phyloP scores from a whole-genome alignment of 2,329 filamentous ascomycete species.

The Aspergillus neoniger region DNA sequence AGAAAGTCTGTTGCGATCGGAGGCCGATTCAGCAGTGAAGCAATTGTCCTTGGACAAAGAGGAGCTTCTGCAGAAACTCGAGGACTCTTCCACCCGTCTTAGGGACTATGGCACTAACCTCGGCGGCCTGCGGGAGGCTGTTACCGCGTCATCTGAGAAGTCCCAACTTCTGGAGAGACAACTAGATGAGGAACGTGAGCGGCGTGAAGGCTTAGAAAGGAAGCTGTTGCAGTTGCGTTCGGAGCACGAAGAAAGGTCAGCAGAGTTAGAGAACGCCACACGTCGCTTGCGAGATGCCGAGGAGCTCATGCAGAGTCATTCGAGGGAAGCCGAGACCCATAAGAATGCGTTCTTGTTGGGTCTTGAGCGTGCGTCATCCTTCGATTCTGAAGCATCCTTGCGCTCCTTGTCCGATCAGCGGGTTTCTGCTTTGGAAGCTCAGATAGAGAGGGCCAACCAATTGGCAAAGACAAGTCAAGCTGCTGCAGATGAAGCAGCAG shows the following conservation, averaged over 20 bases:
- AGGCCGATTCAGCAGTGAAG: conserved; percentile 73
- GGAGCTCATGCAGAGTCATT: conserved; percentile 82
- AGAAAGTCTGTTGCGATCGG: conserved; percentile 73
- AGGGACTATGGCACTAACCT: conserved; percentile 72
- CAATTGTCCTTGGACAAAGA: conserved; percentile 84
- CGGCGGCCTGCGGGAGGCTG: conserved; percentile 72
- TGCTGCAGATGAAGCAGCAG: conserved; percentile 81
- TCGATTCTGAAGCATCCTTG: conserved; percentile 39
- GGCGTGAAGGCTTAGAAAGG: conserved; percentile 72
- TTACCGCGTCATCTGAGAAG: conserved; percentile 77
- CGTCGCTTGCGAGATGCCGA: conserved; percentile 81
- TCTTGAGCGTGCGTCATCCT: conserved; percentile 68
- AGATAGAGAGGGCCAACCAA: conserved; percentile 74
- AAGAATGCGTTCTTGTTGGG: conserved; percentile 79
- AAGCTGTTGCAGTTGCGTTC: conserved; percentile 75
- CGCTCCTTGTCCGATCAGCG: conserved; percentile 54
- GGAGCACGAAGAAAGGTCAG: conserved; percentile 78
- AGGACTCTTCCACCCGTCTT: conserved; percentile 66
- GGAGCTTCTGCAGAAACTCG: conserved; percentile 69
- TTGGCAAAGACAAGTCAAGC: conserved; percentile 86
- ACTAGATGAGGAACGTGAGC: conserved; percentile 73
- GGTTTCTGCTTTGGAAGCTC: conserved; percentile 72
- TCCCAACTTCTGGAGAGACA: conserved; percentile 75
- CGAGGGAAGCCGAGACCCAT: conserved; percentile 82
- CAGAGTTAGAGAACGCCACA: conserved; percentile 73